These are phyloP conservation scores for Glomus cerebriforme DNA, from an alignment of 192 early-diverging fungal species.

Conservation along the genomic window DNA sequence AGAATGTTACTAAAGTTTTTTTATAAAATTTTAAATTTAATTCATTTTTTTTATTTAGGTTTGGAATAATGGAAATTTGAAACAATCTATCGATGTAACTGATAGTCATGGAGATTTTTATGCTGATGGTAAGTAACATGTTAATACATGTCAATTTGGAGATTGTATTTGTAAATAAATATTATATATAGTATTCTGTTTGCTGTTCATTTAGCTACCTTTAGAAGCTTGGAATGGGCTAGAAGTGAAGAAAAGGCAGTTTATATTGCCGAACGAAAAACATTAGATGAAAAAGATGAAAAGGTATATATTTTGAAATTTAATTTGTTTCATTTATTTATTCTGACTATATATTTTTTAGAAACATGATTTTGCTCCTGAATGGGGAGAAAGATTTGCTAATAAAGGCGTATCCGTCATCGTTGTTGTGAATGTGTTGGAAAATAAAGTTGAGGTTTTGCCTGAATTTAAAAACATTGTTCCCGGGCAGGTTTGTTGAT, in stretches of 20 bases:
- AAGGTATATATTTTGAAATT: not conserved
- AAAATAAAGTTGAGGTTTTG: slow-evolving; percentile 40
- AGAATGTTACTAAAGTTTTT: not conserved
- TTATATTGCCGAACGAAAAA: slow-evolving; percentile 74
- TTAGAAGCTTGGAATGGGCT: slow-evolving; percentile 68
- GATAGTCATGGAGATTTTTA: slow-evolving; percentile 72
- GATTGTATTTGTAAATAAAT: not conserved
- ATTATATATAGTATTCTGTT: no score
- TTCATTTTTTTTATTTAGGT: slow-evolving; percentile 35
- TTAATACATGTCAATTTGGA: not conserved
- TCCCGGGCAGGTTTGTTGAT: slow-evolving; percentile 40
- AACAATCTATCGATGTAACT: slow-evolving; percentile 64
- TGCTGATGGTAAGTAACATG: slow-evolving; percentile 43
- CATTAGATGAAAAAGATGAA: slow-evolving; percentile 45
- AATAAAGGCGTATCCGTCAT: slow-evolving; percentile 61
- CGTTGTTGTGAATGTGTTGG: slow-evolving; percentile 53
- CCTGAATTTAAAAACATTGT: slow-evolving; percentile 40
- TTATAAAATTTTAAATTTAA: not conserved
- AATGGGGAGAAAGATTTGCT: slow-evolving; percentile 72
- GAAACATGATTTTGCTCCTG: slow-evolving; percentile 41
- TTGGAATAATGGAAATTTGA: slow-evolving; percentile 55
- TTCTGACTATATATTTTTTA: not conserved
- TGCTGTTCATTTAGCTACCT: slow-evolving; percentile 26
- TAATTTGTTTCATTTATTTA: not conserved
- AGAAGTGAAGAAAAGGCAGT: slow-evolving; percentile 53